Evolutionary conservation across 1,139 yeast genomes (phyloP).

Genomic region (Nakaseomyces uthaithaninus): DNA sequence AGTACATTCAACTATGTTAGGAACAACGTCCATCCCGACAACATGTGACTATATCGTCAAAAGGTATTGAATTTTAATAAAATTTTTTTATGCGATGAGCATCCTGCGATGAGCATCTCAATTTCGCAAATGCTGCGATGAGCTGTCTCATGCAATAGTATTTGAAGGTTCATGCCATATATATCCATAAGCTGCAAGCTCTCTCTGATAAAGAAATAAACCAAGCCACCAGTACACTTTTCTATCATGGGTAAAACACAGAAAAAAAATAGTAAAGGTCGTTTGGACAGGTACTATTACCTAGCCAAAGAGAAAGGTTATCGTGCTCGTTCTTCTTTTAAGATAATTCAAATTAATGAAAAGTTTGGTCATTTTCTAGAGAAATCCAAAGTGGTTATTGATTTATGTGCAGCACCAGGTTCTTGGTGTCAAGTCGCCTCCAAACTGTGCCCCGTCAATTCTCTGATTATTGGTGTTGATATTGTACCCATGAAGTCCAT

Average conservation of each 20-base stretch:
- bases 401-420: conserved; percentile 99
- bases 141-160: too few species aligned
- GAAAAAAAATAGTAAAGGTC: conserved; percentile 96
- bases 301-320: conserved; percentile 97
- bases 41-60: too few species aligned
- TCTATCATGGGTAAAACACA: conserved; percentile 76
- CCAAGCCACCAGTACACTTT: neutral
- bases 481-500: conserved; percentile 92
- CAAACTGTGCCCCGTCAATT: conserved; percentile 82
- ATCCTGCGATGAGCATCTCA: too few species aligned
- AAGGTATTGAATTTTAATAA: too few species aligned
- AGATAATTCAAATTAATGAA: conserved; percentile 89
- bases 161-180: too few species aligned
- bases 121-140: too few species aligned
- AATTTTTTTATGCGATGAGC: too few species aligned
- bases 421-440: conserved; percentile 99
- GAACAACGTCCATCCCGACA: too few species aligned
- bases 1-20: too few species aligned
- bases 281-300: conserved; percentile 93
- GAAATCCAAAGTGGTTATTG: conserved; percentile 93
- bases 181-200: too few species aligned
- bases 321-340: conserved; percentile 97
- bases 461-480: conserved; percentile 94
- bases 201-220: too few species aligned
- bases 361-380: conserved; percentile 93